These are phyloP conservation scores for Exophiala sp. DNA, from an alignment of 2,329 filamentous ascomycete genomes.

Conservation along the genomic window DNA sequence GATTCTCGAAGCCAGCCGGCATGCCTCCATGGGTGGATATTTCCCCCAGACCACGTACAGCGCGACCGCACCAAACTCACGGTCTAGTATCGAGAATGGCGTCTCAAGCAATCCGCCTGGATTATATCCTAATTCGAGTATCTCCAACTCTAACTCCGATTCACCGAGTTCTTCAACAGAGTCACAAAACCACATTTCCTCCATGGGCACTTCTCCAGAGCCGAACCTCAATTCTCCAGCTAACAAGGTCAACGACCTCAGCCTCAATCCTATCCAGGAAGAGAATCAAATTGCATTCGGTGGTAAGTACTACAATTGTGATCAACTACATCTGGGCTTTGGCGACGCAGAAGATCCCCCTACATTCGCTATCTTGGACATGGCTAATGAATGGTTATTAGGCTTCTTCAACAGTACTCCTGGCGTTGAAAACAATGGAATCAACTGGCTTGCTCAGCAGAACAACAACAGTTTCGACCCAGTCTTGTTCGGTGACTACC, in stretches of 20 bases:
- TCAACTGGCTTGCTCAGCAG: constrained; percentile 37
- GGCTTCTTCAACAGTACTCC: constrained; percentile 16
- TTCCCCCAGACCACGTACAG: constrained; percentile 37
- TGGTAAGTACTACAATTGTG: constrained; percentile 46
- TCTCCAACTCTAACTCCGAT: constrained; percentile 44
- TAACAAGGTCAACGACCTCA: constrained; percentile 36
- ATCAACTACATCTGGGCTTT: constrained; percentile 44
- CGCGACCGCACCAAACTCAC: constrained; percentile 8
- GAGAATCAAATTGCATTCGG: constrained; percentile 25
- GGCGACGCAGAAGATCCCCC: constrained; percentile 35
- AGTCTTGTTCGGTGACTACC: constrained; percentile 84
- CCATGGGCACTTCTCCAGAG: constrained; percentile 49
- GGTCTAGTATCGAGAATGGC: constrained; percentile 36
- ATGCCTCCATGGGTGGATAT: constrained; percentile 40
- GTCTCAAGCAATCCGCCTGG: constrained; percentile 23
- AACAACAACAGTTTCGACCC: constrained; percentile 70
- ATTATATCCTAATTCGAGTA: constrained; percentile 31
- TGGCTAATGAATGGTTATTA: constrained; percentile 23
- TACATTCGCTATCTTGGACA: constrained; percentile 31
- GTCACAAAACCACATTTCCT: constrained; percentile 45
- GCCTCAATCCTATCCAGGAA: constrained; percentile 32
- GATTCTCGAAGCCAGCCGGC: constrained; percentile 46
- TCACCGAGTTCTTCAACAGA: constrained; percentile 50
- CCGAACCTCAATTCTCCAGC: constrained; percentile 42
- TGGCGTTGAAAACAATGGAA: constrained; percentile 43